Evolutionary conservation across 805 yeast species (phyloP).

Genomic region (Ogataea thermomethanolica): DNA sequence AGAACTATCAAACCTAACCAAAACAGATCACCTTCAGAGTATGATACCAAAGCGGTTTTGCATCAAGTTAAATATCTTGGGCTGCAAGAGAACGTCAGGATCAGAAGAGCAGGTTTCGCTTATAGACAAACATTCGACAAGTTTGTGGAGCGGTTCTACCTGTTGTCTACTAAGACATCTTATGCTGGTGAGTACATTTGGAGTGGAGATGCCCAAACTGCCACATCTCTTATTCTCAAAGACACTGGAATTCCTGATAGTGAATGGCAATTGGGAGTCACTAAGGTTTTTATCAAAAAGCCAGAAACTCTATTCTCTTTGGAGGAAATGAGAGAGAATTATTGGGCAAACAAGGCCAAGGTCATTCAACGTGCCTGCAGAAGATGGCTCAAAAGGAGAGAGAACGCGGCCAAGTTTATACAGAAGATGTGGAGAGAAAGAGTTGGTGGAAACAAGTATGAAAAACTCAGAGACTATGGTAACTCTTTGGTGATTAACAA

Average conservation of each 20-base stretch:
- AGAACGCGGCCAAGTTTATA: conserved; percentile 77
- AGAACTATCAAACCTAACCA: conserved; percentile 98
- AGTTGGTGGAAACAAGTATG: conserved; percentile 72
- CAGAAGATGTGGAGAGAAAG: conserved; percentile 82
- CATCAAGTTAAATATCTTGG: conserved; percentile 97
- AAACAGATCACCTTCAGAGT: conserved; percentile 84
- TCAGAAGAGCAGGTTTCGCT: conserved; percentile 98
- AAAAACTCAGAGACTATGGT: conserved; percentile 83
- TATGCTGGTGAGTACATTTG: conserved; percentile 77
- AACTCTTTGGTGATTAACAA: conserved; percentile 62
- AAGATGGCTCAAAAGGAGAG: conserved; percentile 71
- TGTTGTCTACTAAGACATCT: conserved; percentile 83
- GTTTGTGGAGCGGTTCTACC: conserved; percentile 89
- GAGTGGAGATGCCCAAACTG: conserved; percentile 52
- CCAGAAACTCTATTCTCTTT: conserved; percentile 95
- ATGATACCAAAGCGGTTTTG: conserved; percentile 81
- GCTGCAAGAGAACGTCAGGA: conserved; percentile 92
- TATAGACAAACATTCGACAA: conserved; percentile 95
- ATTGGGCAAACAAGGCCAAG: conserved; percentile 98
- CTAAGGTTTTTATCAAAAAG: conserved; percentile 91
- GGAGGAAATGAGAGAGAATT: conserved; percentile 94
- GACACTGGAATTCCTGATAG: conserved; percentile 64
- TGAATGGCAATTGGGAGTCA: conserved; percentile 89
- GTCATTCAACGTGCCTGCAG: conserved; percentile 97
- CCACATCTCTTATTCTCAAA: conserved; percentile 47